Base-by-base conservation (phyloP, 2,329 filamentous ascomycete genomes). In the Monilinia aucupariae region DNA sequence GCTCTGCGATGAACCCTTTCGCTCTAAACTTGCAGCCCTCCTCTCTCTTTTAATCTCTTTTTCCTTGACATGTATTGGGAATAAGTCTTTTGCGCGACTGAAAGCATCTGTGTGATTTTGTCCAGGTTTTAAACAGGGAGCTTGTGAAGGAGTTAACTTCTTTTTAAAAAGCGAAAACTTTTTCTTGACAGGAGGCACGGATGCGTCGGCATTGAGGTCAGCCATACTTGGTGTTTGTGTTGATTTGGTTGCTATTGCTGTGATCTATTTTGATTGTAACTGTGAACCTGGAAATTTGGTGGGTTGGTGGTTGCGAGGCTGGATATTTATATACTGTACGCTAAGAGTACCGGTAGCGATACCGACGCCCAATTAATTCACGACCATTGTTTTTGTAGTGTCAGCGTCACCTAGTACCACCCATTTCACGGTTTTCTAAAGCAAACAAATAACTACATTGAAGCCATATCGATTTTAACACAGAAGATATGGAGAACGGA, bases 401-500 rank as follows among this genome's bases (percentile, higher is more conserved):
- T 17, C 39, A 12, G 20, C 20, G 43, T 4, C 41, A 20, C 15
- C 20, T 17, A 30, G 12, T 30, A 49, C 47, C 7, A 30, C 7
- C 32, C 30, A 47, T 47, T 34, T 20, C 34, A 58, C 47, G n/a
- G 17, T 13, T 56, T 32, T 56, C 54, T 30, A 4, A 32, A 50
- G 20, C 30, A 41, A 17, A 41, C 39, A 48, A 32, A 53, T 22
- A 43, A 25, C 34, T 47, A 25, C 9, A 17, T 25, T 22, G 22
- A 58, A 58, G 4, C 17, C 13, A 47, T 25, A 47, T 34, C 13
- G 12, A 8, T 17, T 49, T 43, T 39, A 25, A 45, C 20, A 76
- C 30, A 45, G 22, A 58, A 25, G 54, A 67, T 65, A 94, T 92
- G 90, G 91, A 92, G 78, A 93, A 92, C 80, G 81, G 81, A 66